Conservation (phyloP, 2,329 filamentous ascomycete species). For the Ophiosphaerella korrae region DNA sequence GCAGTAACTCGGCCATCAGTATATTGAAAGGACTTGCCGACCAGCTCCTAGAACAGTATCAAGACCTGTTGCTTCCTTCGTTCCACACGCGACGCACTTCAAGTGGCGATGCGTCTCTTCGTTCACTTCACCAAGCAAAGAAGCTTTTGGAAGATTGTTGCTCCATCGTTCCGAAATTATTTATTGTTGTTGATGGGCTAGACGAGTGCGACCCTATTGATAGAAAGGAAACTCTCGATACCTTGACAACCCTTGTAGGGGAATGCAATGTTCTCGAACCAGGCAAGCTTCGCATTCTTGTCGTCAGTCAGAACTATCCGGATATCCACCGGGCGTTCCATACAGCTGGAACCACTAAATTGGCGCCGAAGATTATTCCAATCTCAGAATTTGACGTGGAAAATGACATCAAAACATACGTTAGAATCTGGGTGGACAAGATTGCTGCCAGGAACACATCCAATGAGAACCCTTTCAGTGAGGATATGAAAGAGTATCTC, state of each 20-base stretch:
- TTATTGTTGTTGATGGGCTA: conserved; percentile 31
- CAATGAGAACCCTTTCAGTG: conserved; percentile 9
- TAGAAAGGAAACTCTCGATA: conserved; percentile 24
- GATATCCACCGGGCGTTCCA: conserved; percentile 24
- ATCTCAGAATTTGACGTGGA: conserved; percentile 22
- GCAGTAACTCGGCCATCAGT: conserved; percentile 14
- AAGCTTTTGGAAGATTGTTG: conserved; percentile 29
- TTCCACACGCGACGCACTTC: conserved; percentile 11
- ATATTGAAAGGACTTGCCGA: conserved; percentile 24
- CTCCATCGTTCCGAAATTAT: conserved; percentile 17
- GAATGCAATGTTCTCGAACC: conserved; percentile 19
- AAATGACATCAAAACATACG: conserved; percentile 24
- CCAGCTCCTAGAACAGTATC: conserved; percentile 22
- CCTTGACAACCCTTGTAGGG: conserved; percentile 14
- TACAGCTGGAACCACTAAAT: conserved; percentile 2
- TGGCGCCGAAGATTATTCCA: conserved; percentile 15
- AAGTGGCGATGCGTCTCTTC: conserved; percentile 25
- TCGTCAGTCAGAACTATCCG: conserved; percentile 33
- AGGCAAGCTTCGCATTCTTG: conserved; percentile 26
- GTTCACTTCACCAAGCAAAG: conserved; percentile 16
- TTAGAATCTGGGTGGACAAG: conserved; percentile 13
- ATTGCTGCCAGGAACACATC: conserved; percentile 18
- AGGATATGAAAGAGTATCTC: conserved; percentile 27
- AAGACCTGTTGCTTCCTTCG: conserved; percentile 16
- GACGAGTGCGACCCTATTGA: conserved; percentile 28